These are phyloP conservation scores for Rhizodiscina lignyota DNA, from an alignment of 495 filamentous ascomycete species.

Conservation along the genomic window DNA sequence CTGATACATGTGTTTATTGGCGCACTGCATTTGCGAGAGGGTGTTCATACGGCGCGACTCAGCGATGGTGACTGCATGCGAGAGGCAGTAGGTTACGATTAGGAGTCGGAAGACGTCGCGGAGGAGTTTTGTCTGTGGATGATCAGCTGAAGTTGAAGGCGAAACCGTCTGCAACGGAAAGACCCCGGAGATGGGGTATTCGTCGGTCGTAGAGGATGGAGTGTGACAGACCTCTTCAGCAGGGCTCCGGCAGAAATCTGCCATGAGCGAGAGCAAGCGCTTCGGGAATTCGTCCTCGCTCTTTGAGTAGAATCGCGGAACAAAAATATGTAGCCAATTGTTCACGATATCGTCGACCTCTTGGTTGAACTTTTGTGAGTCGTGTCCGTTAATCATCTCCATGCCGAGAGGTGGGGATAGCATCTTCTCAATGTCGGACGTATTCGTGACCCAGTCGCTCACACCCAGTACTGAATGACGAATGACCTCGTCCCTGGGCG, in stretches of 20 bases:
- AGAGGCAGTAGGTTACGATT: constrained; percentile 23
- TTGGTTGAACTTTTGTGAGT: constrained; percentile 17
- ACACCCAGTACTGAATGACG: constrained; percentile 17
- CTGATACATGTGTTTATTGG: constrained; percentile 4
- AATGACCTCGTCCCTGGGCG: constrained; percentile 13
- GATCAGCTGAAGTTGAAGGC: too few relatives aligned
- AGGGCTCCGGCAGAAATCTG: constrained; percentile 9
- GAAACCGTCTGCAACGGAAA: too few relatives aligned
- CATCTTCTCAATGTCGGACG: constrained; percentile 5
- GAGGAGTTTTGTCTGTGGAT: constrained; percentile 13
- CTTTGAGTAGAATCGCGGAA: constrained; percentile 16
- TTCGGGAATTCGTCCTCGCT: constrained; percentile 18
- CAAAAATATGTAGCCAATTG: constrained; percentile 17
- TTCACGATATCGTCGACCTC: constrained; percentile 20
- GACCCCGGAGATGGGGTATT: too few relatives aligned
- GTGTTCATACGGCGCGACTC: constrained; percentile 11
- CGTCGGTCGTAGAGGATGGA: too few relatives aligned
- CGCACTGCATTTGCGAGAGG: constrained; percentile 10
- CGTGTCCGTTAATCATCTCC: constrained; percentile 16
- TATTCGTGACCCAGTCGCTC: constrained; percentile 9
- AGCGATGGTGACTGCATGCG: constrained; percentile 18
- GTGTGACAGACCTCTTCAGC: constrained; percentile 19
- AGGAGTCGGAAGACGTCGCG: constrained; percentile 19
- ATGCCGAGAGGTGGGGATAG: constrained; percentile 21
- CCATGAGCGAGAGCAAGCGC: constrained; percentile 17